Base-by-base conservation (phyloP, 1,284 basidiomycete genomes). In the Heterobasidion annosum region DNA sequence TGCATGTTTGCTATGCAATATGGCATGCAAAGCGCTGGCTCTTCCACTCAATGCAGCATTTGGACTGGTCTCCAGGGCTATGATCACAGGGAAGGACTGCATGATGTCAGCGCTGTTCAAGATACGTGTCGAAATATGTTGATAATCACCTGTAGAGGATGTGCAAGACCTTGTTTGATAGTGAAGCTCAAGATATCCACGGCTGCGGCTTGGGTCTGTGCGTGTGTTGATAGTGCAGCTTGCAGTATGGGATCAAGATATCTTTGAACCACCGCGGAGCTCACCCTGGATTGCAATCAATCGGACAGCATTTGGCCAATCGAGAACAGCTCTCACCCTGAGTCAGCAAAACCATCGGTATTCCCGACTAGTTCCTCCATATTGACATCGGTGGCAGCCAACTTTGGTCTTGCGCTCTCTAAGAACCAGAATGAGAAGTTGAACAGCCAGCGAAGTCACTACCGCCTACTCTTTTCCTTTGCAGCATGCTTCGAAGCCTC, bases 301-400 rank as follows among this genome's bases (percentile, higher is more conserved):
- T 25, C 25, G 25, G 25, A 25, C 3, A 33, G 34, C 8, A 1
- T 47, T 50, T 16, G 48, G 47, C n/a, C 25, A 12, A 54, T 51
- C 53, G 43, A 8, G 7, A 33, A 43, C 8, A 32, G 16, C 18
- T 51, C 80, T 61, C 68, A 96, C 94, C 88, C 93, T 16, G 96
- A 97, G 64, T 99, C 96, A 0, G 93, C 93, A 67, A 98, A 94
- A 0, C 87, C 90, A 61, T 93, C 89, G 0, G 93, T 93, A 63
- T 95, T 95, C 1, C 97, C 97, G 8, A 98, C 90, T 2, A 99
- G 75, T 62, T 98, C 91, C 1, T 88, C 85, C 83, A 98, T 92
- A 63, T 93, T 86, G 43, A 92, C 82, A 32, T 77, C 74, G n/a
- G 71, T 69, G 1, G 70, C 68, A 9, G 70, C 65, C 3, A 71